Conservation (phyloP, 495 filamentous ascomycete species). For the Delitschia confertaspora region DNA sequence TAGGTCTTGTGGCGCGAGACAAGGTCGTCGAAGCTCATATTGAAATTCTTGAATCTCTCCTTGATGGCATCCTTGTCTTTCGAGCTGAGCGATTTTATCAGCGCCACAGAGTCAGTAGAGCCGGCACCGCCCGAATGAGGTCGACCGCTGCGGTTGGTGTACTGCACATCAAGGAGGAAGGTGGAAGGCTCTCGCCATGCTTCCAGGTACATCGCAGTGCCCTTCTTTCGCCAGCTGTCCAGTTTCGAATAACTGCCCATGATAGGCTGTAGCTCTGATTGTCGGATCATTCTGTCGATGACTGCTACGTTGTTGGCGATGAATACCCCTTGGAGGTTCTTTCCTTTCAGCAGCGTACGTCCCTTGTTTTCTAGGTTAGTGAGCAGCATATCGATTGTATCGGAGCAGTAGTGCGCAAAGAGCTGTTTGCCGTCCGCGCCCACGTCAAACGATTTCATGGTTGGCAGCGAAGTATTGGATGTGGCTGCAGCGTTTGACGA, state of each 20-base stretch:
- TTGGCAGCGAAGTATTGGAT: conserved; percentile 56
- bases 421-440: conserved; percentile 82
- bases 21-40: conserved; percentile 80
- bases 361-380: conserved; percentile 67
- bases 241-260: conserved; percentile 55
- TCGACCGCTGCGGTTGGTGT: conserved; percentile 63
- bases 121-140: conserved; percentile 58
- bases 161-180: conserved; percentile 81
- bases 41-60: conserved; percentile 90
- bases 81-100: conserved; percentile 70
- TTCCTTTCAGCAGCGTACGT: conserved; percentile 64
- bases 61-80: conserved; percentile 95
- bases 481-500: conserved; percentile 40
- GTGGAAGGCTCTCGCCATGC: conserved; percentile 81
- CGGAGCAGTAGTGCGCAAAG: conserved; percentile 76
- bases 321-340: conserved; percentile 75
- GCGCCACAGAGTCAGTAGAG: conserved; percentile 62
- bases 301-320: conserved; percentile 81
- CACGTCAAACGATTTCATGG: conserved; percentile 71
- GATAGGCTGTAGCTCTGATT: conserved; percentile 66
- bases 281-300: conserved; percentile 75
- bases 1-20: conserved; percentile 73
- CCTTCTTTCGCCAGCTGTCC: conserved; percentile 81
- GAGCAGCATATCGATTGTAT: conserved; percentile 77
- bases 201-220: conserved; percentile 70